Evolutionary conservation across 345 rosid genomes (phyloP).

Genomic region (Lepidium didymum): DNA sequence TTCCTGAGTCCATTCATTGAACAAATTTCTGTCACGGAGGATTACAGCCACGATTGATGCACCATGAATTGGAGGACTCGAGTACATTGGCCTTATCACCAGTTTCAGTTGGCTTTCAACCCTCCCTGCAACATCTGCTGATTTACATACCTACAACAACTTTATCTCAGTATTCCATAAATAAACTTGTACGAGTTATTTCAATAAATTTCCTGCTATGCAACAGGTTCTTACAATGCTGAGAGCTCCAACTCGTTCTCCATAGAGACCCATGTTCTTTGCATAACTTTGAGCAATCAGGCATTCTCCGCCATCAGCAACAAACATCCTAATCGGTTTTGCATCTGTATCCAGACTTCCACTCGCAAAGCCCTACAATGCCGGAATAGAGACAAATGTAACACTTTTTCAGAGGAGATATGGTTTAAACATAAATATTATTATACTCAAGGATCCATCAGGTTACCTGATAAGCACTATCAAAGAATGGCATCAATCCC

Average conservation of each 20-base stretch:
- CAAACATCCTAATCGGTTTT: slow-evolving; percentile 67
- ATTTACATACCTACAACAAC: slow-evolving; percentile 57
- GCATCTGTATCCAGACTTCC: slow-evolving; percentile 85
- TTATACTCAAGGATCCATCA: background rate
- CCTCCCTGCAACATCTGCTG: slow-evolving; percentile 66
- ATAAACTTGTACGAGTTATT: background rate
- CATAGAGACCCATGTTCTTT: slow-evolving; percentile 92
- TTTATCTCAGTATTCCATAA: background rate
- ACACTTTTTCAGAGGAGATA: background rate
- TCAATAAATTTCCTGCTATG: background rate
- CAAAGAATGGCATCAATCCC: slow-evolving; percentile 82
- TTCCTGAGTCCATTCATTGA: slow-evolving; percentile 69
- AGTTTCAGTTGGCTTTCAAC: slow-evolving; percentile 90
- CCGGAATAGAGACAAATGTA: background rate
- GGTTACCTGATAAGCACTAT: slow-evolving; percentile 87
- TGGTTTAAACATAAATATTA: background rate
- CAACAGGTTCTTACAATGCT: slow-evolving; percentile 65
- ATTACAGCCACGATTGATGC: slow-evolving; percentile 76
- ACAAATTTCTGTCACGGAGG: slow-evolving; percentile 57
- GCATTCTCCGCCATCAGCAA: slow-evolving; percentile 87
- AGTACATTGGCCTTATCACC: slow-evolving; percentile 87
- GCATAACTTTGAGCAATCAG: slow-evolving; percentile 85
- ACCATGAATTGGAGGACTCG: slow-evolving; percentile 89
- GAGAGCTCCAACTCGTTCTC: slow-evolving; percentile 94
- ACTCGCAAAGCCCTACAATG: slow-evolving; percentile 74